Percentiles rank a stretch among this genome's conserved stretches.
These are phyloP conservation scores for Blastobotrys indianensis DNA, from an alignment of 1,139 yeast species.

Conservation along the genomic window DNA sequence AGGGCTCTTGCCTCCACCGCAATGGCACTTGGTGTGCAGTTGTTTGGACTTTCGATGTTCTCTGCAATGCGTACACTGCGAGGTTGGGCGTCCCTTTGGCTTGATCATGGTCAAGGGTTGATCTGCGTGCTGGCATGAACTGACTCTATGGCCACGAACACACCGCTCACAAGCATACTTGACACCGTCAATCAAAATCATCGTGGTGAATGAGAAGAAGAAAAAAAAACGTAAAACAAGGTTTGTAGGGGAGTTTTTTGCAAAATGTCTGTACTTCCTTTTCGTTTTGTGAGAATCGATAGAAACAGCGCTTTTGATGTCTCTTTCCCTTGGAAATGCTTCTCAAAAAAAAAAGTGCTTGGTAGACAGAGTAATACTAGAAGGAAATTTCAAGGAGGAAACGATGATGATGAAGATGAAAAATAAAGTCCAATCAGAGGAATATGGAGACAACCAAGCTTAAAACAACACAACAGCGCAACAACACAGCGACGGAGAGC, in stretches of 20 bases:
- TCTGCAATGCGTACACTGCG: constrained; percentile 85
- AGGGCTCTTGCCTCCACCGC: constrained; percentile 42
- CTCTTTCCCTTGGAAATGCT: too few relatives aligned
- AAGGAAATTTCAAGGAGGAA: too few relatives aligned
- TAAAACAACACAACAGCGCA: constrained; percentile 18
- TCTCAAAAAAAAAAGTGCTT: too few relatives aligned
- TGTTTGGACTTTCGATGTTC: constrained; percentile 67
- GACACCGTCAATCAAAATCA: constrained; percentile 87
- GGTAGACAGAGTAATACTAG: too few relatives aligned
- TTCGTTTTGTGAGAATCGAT: too few relatives aligned
- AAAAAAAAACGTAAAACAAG: constrained; percentile 35
- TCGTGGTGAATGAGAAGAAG: constrained; percentile 40
- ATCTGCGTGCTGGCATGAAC: constrained; percentile 88
- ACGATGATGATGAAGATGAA: too few relatives aligned
- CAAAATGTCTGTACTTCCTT: too few relatives aligned
- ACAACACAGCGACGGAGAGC: too few relatives aligned
- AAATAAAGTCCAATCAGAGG: too few relatives aligned
- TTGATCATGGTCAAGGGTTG: constrained; percentile 88
- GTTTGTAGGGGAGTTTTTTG: neutral
- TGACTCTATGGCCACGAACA: constrained; percentile 91
- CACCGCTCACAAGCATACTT: constrained; percentile 95
- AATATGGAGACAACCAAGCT: too few relatives aligned
- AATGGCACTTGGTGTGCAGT: constrained; percentile 66
- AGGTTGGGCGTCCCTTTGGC: constrained; percentile 93
- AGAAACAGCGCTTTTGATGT: too few relatives aligned